Evolutionary conservation across 1,284 basidiomycete species (phyloP).

Genomic region (Laetiporus sulphureus): DNA sequence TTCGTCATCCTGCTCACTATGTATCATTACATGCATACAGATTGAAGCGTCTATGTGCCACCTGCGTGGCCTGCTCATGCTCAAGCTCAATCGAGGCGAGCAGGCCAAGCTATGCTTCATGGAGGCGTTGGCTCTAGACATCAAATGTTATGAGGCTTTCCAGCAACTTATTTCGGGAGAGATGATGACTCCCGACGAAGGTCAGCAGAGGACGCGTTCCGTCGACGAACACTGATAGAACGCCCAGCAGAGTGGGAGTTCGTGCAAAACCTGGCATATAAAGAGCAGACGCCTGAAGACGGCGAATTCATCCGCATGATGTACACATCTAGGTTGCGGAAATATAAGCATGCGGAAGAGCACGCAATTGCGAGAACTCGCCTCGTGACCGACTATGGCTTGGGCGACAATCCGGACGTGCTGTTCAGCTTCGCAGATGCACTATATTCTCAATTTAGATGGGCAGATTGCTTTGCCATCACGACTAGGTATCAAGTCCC

Average conservation of each 20-base stretch:
- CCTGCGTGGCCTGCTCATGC: slow-evolving; percentile 88
- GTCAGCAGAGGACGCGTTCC: slow-evolving; percentile 34
- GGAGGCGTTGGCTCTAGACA: slow-evolving; percentile 90
- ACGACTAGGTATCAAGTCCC: slow-evolving; percentile 60
- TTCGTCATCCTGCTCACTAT: not conserved
- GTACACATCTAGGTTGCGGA: slow-evolving; percentile 87
- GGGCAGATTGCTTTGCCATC: slow-evolving; percentile 89
- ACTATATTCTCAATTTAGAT: slow-evolving; percentile 82
- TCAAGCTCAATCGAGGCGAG: slow-evolving; percentile 85
- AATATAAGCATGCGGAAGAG: slow-evolving; percentile 81
- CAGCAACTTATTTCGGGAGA: slow-evolving; percentile 85
- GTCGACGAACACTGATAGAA: slow-evolving; percentile 4
- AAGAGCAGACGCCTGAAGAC: slow-evolving; percentile 80
- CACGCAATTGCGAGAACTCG: slow-evolving; percentile 71
- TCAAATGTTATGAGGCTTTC: slow-evolving; percentile 97
- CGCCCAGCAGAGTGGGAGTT: slow-evolving; percentile 84
- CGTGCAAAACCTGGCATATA: slow-evolving; percentile 78
- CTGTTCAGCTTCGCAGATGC: slow-evolving; percentile 90
- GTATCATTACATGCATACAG: slow-evolving; percentile 30
- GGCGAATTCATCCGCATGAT: slow-evolving; percentile 87
- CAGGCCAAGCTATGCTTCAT: slow-evolving; percentile 92
- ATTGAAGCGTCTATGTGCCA: slow-evolving; percentile 96
- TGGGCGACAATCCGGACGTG: slow-evolving; percentile 89
- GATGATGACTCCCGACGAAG: slow-evolving; percentile 92
- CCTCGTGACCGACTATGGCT: slow-evolving; percentile 71